Conservation (phyloP, 108 stramenopile species). For the Aurantiochytrium sp. region DNA sequence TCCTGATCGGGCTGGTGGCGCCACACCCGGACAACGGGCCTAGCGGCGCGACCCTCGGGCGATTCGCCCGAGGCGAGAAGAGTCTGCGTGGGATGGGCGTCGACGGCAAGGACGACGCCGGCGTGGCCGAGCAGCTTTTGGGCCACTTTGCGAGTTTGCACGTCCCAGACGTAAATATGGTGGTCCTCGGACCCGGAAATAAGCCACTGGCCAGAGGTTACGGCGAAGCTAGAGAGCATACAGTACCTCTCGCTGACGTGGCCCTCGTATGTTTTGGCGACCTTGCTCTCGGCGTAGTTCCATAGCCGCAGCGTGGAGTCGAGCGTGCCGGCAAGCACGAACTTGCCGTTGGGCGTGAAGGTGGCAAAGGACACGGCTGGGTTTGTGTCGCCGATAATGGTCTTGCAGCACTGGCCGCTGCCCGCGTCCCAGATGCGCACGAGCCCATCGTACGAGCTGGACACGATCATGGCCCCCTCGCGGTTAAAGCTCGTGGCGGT, state of each 20-base stretch:
- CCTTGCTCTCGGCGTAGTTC: conserved; percentile 51
- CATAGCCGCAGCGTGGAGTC: conserved; percentile 75
- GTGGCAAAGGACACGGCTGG: conserved; percentile 38
- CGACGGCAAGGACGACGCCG: not conserved
- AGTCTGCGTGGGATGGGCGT: not conserved
- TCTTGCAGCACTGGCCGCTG: conserved; percentile 89
- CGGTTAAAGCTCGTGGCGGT: conserved; percentile 80
- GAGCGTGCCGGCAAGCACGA: conserved; percentile 69
- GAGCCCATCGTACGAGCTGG: conserved; percentile 82
- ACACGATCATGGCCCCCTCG: conserved; percentile 76
- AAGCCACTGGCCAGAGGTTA: conserved; percentile 61
- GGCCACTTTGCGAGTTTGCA: not conserved
- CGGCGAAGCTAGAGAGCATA: conserved; percentile 64
- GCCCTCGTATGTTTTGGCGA: conserved; percentile 55
- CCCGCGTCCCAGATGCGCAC: conserved; percentile 87
- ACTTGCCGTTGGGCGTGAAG: conserved; percentile 39
- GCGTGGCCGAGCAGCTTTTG: not conserved
- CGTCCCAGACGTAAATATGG: conserved; percentile 5
- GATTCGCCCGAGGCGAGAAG: conserved; percentile 1
- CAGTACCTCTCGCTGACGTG: conserved; percentile 71
- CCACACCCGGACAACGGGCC: conserved; percentile 1
- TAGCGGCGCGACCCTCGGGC: not conserved
- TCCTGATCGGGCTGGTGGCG: not conserved
- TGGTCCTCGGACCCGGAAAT: conserved; percentile 59
- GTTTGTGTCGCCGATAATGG: conserved; percentile 80